Evolutionary conservation across 331 rosid genomes (phyloP), one percentile per base, ranked within the genome.

Genomic region (Rhamnella rubrinervis): DNA sequence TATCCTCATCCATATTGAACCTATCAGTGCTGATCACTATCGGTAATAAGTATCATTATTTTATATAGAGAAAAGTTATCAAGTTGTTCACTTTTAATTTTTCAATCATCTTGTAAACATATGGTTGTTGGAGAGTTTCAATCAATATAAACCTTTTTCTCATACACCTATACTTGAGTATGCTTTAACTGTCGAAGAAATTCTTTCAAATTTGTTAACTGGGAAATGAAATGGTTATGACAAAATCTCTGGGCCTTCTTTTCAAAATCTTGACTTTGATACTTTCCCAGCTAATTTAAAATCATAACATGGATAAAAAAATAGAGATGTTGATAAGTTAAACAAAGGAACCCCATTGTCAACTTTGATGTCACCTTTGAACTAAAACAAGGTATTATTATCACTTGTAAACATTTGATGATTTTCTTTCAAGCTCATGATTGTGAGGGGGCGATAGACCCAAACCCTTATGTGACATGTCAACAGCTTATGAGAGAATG

Each of bases 111-210:
- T 70, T 46, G 49, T 59, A 59, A 59, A 47, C 21, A 8, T 19
- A 23, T 23, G 59, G 62, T 75, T 72, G 85, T 60, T 80, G 69
- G 20, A 28, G 50, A 57, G 76, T 64, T 73, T 65, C 75, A 77
- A 80, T 85, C 87, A 73, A 47, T 61, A 72, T 58, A 28, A 59
- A 41, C 73, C 11, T 31, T 38, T 63, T 52, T 61, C 38, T 19
- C 10, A 49, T 50, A 58, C 60, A 58, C n/a, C 73, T 39, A 37
- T 20, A 84, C 82, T 78, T 71, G 75, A 81, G 73, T 55, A 65
- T 49, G 66, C 77, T 71, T 61, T 55, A 72, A 72, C 52, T 69
- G 28, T 58, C 69, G 59, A 71, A 44, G 49, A 44, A 44, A 44
- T 44, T 44, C 49, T 44, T 44, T 44, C 49, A 44, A 44, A 44